Percentiles rank a stretch among this genome's conserved stretches.
These are phyloP conservation scores for Funneliformis caledonium DNA, from an alignment of 371 early-diverging fungal species.

Conservation along the genomic window DNA sequence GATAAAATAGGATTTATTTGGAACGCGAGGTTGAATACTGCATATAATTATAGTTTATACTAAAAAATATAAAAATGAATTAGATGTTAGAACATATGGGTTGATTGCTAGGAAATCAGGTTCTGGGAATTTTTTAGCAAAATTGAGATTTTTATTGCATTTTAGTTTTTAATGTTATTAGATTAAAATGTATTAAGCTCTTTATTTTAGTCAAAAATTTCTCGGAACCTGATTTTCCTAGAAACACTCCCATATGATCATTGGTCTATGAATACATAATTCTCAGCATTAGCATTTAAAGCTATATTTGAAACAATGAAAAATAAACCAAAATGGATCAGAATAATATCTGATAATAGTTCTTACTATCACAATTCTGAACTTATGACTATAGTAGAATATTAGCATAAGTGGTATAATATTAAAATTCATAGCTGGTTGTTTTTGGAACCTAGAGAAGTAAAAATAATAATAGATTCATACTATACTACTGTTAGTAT, in stretches of 20 bases:
- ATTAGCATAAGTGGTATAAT: neutral
- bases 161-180: too few species aligned
- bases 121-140: too few species aligned
- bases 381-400: neutral
- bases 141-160: too few species aligned
- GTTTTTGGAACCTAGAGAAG: neutral
- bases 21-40: neutral
- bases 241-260: too few species aligned
- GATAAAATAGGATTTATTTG: neutral
- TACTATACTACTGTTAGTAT: neutral
- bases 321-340: neutral
- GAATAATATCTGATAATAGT: neutral
- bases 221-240: too few species aligned
- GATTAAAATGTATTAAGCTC: too few species aligned
- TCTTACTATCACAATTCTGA: neutral
- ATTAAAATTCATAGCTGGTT: neutral
- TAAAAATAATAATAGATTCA: neutral
- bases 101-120: too few species aligned
- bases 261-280: neutral
- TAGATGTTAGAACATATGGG: too few species aligned
- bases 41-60: constrained; percentile 9
- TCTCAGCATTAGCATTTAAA: neutral
- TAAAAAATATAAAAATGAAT: neutral
- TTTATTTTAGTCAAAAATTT: too few species aligned
- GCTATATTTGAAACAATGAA: neutral